Evolutionary conservation across 805 yeast genomes (phyloP), one percentile per base, ranked within the genome.

Genomic region (Starmerella stigmatis): DNA sequence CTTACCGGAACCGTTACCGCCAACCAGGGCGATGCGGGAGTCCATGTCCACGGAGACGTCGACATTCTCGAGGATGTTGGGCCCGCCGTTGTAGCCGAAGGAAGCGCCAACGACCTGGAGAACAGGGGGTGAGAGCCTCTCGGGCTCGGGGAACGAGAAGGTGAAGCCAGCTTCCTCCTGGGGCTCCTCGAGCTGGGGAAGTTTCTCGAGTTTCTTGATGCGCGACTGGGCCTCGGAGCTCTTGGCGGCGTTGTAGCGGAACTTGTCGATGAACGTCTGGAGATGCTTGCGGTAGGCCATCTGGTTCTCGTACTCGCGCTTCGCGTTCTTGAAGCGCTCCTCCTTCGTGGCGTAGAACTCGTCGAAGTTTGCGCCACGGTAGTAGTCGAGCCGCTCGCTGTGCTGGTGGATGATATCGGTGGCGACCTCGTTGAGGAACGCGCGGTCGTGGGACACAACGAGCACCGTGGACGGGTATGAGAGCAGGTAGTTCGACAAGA

Each of bases 1-100:
- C 64, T 92, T 92, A 82, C 99, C 99, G 61, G 96, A 85, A 69
- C 99, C 99, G 63, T 92, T 92, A 49, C 96, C 97, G 74, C 99
- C 99, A 48, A 92, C 95, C 49, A 92, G 71, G 0, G 97, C 98
- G 57, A 92, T 83, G 64, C 99, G 75, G 1, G 96, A 86, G 58
- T 88, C 84, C 84, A 89, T 72, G 64, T 85, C 94, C 44, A 92
- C 85, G 54, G 86, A 94, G 50, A 92, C 64, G 54, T 88, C 94
- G 33, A 88, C 96, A 55, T 85, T 70, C 25, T 73, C 71, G 52
- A 89, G 66, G 25, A 85, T 66, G 45, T 77, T 78, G 12, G 30
- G 38, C 13, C 43, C 43, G 3, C 69, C 68, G 6, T 81, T 78
- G 63, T 92, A 92, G 37, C 95, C 94, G 60, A 92, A 92, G 0